Conservation (phyloP, 2,329 filamentous ascomycete species). For the Aspergillus calidoustus region DNA sequence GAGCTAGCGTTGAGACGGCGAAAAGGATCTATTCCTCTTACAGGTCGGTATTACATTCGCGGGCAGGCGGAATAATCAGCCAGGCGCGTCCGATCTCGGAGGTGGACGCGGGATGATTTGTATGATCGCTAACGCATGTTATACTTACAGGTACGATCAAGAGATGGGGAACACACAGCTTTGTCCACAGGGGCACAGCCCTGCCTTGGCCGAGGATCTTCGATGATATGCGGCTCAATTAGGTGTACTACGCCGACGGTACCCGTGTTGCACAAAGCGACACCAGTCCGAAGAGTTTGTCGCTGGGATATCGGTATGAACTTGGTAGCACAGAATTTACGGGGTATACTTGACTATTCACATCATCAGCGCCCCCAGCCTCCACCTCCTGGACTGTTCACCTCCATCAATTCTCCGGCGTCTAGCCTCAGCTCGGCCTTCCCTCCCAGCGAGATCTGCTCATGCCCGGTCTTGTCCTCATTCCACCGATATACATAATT, state of each 20-base stretch:
- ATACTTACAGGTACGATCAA: not conserved
- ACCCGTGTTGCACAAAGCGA: not conserved
- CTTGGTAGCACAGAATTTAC: too few relatives aligned
- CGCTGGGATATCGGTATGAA: too few relatives aligned
- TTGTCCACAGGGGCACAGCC: not conserved
- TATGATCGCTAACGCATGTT: not conserved
- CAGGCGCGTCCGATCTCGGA: not conserved
- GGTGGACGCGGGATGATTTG: too few relatives aligned
- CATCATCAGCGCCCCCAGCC: not conserved
- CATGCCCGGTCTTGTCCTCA: not conserved
- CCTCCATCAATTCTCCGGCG: not conserved
- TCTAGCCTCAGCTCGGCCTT: slow-evolving; percentile 1
- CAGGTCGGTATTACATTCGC: too few relatives aligned
- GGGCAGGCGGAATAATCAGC: not conserved
- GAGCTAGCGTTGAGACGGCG: not conserved
- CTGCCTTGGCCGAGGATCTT: not conserved
- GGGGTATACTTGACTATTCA: not conserved
- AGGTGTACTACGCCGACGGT: not conserved
- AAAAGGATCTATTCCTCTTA: not conserved
- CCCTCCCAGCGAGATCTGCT: not conserved
- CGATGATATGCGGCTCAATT: not conserved
- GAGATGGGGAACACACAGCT: not conserved
- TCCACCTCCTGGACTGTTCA: slow-evolving; percentile 1
- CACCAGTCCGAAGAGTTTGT: not conserved
- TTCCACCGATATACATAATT: slow-evolving; percentile 52